Evolutionary conservation across 306 rosid species (phyloP).

Genomic region (Begonia fuchsioides): DNA sequence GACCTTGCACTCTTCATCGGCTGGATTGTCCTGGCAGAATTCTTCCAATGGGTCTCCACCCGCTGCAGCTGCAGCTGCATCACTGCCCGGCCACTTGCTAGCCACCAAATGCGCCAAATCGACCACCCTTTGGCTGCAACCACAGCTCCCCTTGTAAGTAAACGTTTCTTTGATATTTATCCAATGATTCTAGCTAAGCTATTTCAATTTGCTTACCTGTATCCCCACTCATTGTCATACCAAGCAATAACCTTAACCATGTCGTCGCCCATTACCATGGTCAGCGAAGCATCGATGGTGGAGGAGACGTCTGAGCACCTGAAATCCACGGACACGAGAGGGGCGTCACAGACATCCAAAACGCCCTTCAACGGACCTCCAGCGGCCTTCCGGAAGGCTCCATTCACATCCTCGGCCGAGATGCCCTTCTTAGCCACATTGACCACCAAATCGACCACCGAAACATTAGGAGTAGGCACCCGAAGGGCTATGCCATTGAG

Average conservation of each 20-base stretch:
- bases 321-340: slow-evolving; percentile 93
- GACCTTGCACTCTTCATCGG: slow-evolving; percentile 92
- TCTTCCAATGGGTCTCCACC: slow-evolving; percentile 93
- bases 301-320: slow-evolving; percentile 78
- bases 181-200: neutral
- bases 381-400: slow-evolving; percentile 88
- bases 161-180: too few species aligned
- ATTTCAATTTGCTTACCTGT: slow-evolving; percentile 45
- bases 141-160: neutral
- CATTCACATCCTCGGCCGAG: slow-evolving; percentile 83
- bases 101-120: slow-evolving; percentile 95
- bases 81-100: slow-evolving; percentile 64
- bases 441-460: slow-evolving; percentile 85
- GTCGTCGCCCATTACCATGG: slow-evolving; percentile 99
- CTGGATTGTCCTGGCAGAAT: slow-evolving; percentile 84
- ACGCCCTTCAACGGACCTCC: slow-evolving; percentile 72
- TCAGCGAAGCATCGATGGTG: slow-evolving; percentile 83
- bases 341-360: slow-evolving; percentile 83
- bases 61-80: slow-evolving; percentile 12
- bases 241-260: slow-evolving; percentile 99
- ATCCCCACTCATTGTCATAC: slow-evolving; percentile 99
- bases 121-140: slow-evolving; percentile 90
- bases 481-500: slow-evolving; percentile 95
- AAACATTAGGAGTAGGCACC: slow-evolving; percentile 93
- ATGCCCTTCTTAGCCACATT: slow-evolving; percentile 83